phyloP scores from a whole-genome alignment of 352 stramenopile genomes.

The Thalassiosira sp. region DNA sequence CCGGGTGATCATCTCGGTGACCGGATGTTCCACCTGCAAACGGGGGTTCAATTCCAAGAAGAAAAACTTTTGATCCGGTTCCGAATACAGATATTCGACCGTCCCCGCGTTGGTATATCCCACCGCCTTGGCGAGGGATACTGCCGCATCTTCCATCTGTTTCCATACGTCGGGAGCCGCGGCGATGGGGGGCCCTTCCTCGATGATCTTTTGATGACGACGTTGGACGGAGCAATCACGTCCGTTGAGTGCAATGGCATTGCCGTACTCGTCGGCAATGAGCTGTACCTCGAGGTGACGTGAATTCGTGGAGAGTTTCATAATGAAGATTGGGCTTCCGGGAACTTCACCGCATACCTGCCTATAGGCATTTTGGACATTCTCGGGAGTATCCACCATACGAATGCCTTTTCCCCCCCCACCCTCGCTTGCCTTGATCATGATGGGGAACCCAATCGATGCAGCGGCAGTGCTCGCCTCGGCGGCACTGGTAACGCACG shows the following conservation, averaged over 20 bases:
- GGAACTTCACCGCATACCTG: constrained; percentile 98
- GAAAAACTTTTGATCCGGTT: constrained; percentile 95
- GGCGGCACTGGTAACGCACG: constrained; percentile 89
- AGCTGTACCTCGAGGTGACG: constrained; percentile 99
- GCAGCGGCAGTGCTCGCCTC: constrained; percentile 92
- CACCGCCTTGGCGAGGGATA: constrained; percentile 96
- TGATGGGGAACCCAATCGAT: constrained; percentile 98
- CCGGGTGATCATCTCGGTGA: constrained; percentile 99
- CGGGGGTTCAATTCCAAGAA: constrained; percentile 99
- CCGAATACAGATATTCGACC: constrained; percentile 99
- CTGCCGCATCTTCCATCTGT: constrained; percentile 97
- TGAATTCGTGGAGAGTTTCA: constrained; percentile 96
- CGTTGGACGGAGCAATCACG: constrained; percentile 99
- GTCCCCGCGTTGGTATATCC: constrained; percentile 99
- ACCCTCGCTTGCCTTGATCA: constrained; percentile 99
- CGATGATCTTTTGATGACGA: constrained; percentile 99
- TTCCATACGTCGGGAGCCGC: constrained; percentile 92
- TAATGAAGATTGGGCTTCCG: constrained; percentile 99
- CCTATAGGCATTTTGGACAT: constrained; percentile 93
- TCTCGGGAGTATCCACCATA: constrained; percentile 88
- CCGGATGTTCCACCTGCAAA: constrained; percentile 98
- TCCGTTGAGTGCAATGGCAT: constrained; percentile 97
- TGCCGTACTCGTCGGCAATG: constrained; percentile 97
- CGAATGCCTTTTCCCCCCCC: constrained; percentile 99
- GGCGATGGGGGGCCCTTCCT: constrained; percentile 96